Percentiles rank a stretch among this genome's conserved stretches.
phyloP scores from a whole-genome alignment of 2,329 filamentous ascomycete species.

The Fusarium goolgardi region DNA sequence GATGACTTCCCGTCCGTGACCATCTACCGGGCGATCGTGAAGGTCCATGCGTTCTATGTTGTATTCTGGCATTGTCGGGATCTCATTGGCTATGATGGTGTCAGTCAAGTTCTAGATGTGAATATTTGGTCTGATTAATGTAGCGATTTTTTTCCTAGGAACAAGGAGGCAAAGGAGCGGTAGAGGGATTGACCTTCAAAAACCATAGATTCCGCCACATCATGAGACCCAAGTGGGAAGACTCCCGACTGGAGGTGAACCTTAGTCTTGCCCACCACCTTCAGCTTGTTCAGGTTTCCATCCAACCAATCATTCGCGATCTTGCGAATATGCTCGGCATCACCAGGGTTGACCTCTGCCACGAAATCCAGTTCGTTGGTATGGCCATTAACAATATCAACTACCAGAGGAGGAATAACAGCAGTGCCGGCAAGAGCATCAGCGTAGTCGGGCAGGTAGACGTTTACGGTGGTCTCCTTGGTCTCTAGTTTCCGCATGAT shows the following conservation, averaged over 20 bases:
- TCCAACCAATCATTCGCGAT: constrained; percentile 91
- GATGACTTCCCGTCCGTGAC: constrained; percentile 71
- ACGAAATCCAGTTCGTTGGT: constrained; percentile 83
- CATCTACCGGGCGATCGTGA: constrained; percentile 71
- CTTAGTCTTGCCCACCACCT: constrained; percentile 77
- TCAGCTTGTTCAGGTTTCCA: constrained; percentile 77
- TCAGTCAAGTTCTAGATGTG: constrained; percentile 48
- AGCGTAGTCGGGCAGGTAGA: constrained; percentile 86
- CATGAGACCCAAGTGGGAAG: constrained; percentile 80
- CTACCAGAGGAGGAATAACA: constrained; percentile 76
- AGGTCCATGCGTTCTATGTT: constrained; percentile 85
- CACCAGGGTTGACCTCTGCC: constrained; percentile 79
- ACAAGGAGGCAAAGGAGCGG: constrained; percentile 69
- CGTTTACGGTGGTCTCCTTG: constrained; percentile 75
- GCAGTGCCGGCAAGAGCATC: constrained; percentile 83
- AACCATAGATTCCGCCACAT: constrained; percentile 77
- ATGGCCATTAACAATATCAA: constrained; percentile 82
- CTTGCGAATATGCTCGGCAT: constrained; percentile 78
- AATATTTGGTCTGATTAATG: constrained; percentile 47
- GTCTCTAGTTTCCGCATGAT: constrained; percentile 81
- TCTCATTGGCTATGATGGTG: constrained; percentile 67
- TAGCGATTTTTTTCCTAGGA: constrained; percentile 68
- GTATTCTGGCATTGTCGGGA: constrained; percentile 83
- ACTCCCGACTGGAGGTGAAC: constrained; percentile 83
- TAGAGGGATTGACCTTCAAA: constrained; percentile 87